Conservation (phyloP, 306 rosid genomes). For the Prunus mongolica region DNA sequence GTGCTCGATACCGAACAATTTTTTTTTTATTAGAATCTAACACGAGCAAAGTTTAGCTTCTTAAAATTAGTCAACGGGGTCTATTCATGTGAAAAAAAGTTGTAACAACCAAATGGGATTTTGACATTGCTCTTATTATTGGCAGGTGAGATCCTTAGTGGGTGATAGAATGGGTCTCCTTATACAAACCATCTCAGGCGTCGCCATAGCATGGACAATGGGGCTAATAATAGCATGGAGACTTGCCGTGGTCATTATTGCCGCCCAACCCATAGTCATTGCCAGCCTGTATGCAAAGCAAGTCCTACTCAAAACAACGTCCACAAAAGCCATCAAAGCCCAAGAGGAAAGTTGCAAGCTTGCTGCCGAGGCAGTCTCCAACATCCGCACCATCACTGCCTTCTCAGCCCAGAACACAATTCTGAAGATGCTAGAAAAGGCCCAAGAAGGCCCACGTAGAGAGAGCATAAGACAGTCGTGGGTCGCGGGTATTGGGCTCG, state of each 20-base stretch:
- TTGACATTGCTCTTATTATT: background rate
- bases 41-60: too few species aligned
- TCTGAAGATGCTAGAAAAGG: slow-evolving; percentile 25
- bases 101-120: background rate
- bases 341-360: slow-evolving; percentile 42
- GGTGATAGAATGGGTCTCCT: slow-evolving; percentile 46
- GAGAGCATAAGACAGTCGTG: slow-evolving; percentile 38
- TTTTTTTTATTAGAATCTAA: too few species aligned
- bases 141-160: slow-evolving; percentile 54
- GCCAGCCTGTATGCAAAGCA: slow-evolving; percentile 30
- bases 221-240: slow-evolving; percentile 48
- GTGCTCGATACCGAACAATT: too few species aligned
- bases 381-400: slow-evolving; percentile 35
- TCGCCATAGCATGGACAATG: slow-evolving; percentile 41
- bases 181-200: slow-evolving; percentile 40
- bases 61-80: too few species aligned
- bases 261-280: slow-evolving; percentile 41
- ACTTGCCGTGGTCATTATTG: slow-evolving; percentile 37
- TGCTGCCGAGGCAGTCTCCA: slow-evolving; percentile 46
- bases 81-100: rapidly evolving
- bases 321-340: slow-evolving; percentile 28
- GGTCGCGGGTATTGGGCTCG: slow-evolving; percentile 43
- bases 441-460: slow-evolving; percentile 31
- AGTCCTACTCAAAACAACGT: slow-evolving; percentile 36
- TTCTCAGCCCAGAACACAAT: slow-evolving; percentile 45